A percentile compares a stretch with the other conserved stretches of the same genome.
Evolutionary conservation across 306 rosid genomes (phyloP).

Genomic region (Cicer bijugum): DNA sequence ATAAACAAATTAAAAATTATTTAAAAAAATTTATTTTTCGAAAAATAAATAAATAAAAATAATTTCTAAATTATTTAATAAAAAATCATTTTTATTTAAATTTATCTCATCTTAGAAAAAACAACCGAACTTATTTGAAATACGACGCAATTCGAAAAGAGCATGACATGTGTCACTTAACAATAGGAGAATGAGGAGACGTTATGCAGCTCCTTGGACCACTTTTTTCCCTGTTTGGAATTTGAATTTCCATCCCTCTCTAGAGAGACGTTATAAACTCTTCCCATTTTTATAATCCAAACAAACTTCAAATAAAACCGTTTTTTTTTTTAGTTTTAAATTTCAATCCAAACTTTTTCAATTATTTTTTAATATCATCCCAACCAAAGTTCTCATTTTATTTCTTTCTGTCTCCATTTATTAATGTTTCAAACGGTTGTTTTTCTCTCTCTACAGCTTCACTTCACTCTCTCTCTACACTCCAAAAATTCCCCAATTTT

Average conservation of each 20-base stretch:
- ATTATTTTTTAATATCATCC: neutral
- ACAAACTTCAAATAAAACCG: slow-evolving; percentile 42
- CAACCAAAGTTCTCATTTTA: slow-evolving; percentile 26
- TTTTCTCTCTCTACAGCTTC: slow-evolving; percentile 12
- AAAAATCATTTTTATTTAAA: no score
- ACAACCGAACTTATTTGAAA: slow-evolving; percentile 1
- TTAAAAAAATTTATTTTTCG: no score
- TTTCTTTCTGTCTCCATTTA: slow-evolving; percentile 45
- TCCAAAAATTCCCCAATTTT: neutral
- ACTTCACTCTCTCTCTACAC: neutral
- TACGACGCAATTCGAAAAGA: neutral
- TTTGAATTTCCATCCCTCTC: slow-evolving; percentile 72
- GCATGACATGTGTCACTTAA: slow-evolving; percentile 19
- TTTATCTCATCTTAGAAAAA: no score
- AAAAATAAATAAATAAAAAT: no score
- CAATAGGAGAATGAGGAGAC: slow-evolving; percentile 20
- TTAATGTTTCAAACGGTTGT: slow-evolving; percentile 46
- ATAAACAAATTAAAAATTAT: no score
- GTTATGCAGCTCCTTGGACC: slow-evolving; percentile 46
- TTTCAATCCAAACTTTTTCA: neutral
- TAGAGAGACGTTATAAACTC: slow-evolving; percentile 76
- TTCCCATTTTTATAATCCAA: slow-evolving; percentile 45
- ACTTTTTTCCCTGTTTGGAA: slow-evolving; percentile 58
- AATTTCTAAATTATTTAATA: no score
- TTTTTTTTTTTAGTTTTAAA: neutral